Conservation (phyloP, 345 rosid genomes). For the Boechera retrofracta region DNA sequence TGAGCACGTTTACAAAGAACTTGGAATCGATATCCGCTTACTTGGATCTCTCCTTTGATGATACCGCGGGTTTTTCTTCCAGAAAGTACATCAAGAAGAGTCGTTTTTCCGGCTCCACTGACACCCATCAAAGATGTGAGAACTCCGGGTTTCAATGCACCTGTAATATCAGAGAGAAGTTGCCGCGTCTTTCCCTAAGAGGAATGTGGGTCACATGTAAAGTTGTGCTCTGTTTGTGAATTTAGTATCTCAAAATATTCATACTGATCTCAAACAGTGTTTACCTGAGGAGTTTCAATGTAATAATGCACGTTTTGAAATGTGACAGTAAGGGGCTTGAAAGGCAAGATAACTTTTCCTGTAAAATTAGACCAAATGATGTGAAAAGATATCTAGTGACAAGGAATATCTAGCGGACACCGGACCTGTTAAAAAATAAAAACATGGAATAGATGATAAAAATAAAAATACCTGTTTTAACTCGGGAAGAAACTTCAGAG, state of each 20-base stretch:
- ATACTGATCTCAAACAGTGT: not conserved
- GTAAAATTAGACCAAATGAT: slow-evolving; percentile 18
- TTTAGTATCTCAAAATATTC: not conserved
- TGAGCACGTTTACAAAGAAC: too few species aligned
- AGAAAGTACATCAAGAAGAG: slow-evolving; percentile 70
- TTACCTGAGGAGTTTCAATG: slow-evolving; percentile 73
- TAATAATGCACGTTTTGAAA: slow-evolving; percentile 70
- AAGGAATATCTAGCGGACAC: not conserved
- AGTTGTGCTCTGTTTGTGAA: slow-evolving; percentile 1
- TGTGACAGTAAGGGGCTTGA: slow-evolving; percentile 63
- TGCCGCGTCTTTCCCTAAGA: slow-evolving; percentile 59
- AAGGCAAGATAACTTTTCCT: slow-evolving; percentile 76
- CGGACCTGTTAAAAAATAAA: not conserved
- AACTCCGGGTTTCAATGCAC: slow-evolving; percentile 69
- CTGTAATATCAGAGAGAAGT: slow-evolving; percentile 57
- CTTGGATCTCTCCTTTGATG: slow-evolving; percentile 60
- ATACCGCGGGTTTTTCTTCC: slow-evolving; percentile 65
- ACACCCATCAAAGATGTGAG: slow-evolving; percentile 75
- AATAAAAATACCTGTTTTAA: slow-evolving; percentile 23
- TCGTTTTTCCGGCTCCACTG: slow-evolving; percentile 78
- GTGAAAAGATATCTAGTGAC: not conserved
- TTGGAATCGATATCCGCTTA: slow-evolving; percentile 62
- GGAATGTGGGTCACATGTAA: slow-evolving; percentile 20
- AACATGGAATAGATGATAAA: slow-evolving; percentile 14
- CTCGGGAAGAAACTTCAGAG: not conserved